Conservation (phyloP, 2,329 filamentous ascomycete genomes). For the Aspergillus puulaauensis region DNA sequence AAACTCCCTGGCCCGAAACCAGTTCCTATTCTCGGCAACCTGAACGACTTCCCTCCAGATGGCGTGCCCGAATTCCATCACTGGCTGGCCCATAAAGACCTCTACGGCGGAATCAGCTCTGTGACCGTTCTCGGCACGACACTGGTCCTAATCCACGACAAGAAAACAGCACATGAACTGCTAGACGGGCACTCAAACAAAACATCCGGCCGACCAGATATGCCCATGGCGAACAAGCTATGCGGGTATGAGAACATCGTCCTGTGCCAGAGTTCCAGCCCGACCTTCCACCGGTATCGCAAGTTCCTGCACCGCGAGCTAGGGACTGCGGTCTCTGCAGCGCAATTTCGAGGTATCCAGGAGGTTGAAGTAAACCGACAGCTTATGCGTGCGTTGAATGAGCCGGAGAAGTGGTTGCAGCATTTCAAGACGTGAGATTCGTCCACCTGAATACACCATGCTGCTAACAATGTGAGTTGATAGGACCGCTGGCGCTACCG, state of each 20-base stretch:
- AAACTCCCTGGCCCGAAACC: conserved; percentile 49
- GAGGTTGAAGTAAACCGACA: conserved; percentile 46
- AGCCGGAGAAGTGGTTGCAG: conserved; percentile 38
- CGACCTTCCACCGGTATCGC: conserved; percentile 41
- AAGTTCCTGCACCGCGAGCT: conserved; percentile 47
- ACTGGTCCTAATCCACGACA: conserved; percentile 34
- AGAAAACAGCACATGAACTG: conserved; percentile 26
- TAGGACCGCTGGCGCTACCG: conserved; percentile 40
- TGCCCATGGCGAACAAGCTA: conserved; percentile 34
- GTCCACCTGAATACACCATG: too few relatives aligned
- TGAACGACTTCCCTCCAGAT: conserved; percentile 45
- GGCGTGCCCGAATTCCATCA: conserved; percentile 38
- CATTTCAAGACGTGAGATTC: conserved; percentile 40
- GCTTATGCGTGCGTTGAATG: conserved; percentile 42
- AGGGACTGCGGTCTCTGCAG: conserved; percentile 42
- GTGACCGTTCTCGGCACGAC: conserved; percentile 32
- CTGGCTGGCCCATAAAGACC: conserved; percentile 42
- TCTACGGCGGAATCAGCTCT: conserved; percentile 36
- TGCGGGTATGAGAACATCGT: conserved; percentile 42
- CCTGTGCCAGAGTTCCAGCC: conserved; percentile 35
- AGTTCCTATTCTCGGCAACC: conserved; percentile 49
- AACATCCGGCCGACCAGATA: conserved; percentile 26
- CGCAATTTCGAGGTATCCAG: conserved; percentile 43
- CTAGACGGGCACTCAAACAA: conserved; percentile 30
- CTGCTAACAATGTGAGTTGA: neutral